Evolutionary conservation across 2,329 filamentous ascomycete genomes (phyloP), one percentile per base, ranked within the genome.

Genomic region (Hypoxylon sp.): DNA sequence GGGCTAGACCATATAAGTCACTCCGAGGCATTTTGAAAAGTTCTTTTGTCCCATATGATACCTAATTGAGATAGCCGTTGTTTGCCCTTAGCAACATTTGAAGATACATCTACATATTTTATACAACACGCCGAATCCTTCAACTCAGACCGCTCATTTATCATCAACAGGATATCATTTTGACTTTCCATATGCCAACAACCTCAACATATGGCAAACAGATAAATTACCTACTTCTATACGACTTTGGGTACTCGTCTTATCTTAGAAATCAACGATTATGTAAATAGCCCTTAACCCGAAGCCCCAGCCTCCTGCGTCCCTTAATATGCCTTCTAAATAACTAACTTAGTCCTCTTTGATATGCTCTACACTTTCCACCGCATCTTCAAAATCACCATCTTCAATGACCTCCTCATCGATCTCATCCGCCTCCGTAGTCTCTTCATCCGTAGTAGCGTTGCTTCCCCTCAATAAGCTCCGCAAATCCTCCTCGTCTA

Each of bases 401-500:
- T 73, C 65, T 33, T 73, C 75, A 14, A 72, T 55, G 1, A 61
- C 72, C 19, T 73, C 73, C 6, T 55, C 74, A 14, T 72, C 60
- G 5, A 50, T 64, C 33, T 72, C 72, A 6, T 58, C 55, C 42
- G 70, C 64, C 42, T 74, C 74, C 10, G 75, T 74, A 9, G 73
- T 75, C 73, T 80, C 68, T 61, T 79, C 63, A 66, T 80, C 70
- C 29, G 72, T 77, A 11, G 35, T 67, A 22, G 24, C 72, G 33
- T 46, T 74, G 11, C 67, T 68, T 29, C 53, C 64, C 31, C 72
- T 78, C 73, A 90, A 70, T 37, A 90, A 74, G 59, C 82, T 85
- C 70, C 80, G 80, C 58, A 90, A 74, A 68, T 90, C 87, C 57
- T 90, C 88, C 70, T 89, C 87, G 68, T 87, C 89, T 42, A 90